phyloP scores from a whole-genome alignment of 306 rosid genomes.

The Lathyrus aphaca region DNA sequence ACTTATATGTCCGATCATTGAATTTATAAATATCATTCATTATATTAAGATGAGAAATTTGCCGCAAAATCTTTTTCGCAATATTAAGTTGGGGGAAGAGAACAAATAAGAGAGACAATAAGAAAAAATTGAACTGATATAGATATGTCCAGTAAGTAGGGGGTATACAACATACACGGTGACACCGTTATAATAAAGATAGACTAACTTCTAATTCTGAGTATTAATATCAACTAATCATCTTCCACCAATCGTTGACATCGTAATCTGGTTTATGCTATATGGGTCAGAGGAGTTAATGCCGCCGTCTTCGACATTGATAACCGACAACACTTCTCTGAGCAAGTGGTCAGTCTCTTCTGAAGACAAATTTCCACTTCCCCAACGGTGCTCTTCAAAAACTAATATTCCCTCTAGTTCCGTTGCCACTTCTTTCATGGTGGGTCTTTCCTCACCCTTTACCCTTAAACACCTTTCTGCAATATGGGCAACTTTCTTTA shows the following conservation, averaged over 20 bases:
- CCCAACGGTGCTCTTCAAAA: background rate
- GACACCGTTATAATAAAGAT: too few relatives aligned
- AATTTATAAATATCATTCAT: too few relatives aligned
- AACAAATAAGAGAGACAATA: too few relatives aligned
- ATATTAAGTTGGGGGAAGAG: background rate
- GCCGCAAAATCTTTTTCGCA: background rate
- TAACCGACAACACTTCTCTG: background rate
- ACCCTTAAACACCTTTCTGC: background rate
- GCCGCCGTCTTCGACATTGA: background rate
- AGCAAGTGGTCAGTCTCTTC: background rate
- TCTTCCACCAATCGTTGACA: background rate
- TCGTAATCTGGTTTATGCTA: background rate
- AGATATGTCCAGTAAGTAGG: too few relatives aligned
- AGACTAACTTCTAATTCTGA: background rate
- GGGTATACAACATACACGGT: too few relatives aligned
- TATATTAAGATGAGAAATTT: too few relatives aligned
- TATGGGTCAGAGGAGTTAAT: background rate
- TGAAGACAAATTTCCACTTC: background rate
- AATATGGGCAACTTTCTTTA: too few relatives aligned
- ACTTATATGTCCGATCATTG: background rate
- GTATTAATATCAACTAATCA: too few relatives aligned
- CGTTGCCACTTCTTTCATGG: background rate
- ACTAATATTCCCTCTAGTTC: background rate
- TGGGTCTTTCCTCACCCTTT: background rate
- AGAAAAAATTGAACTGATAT: too few relatives aligned